Evolutionary conservation across 208 protist species (phyloP).

Genomic region (Porcisia hertigi): DNA sequence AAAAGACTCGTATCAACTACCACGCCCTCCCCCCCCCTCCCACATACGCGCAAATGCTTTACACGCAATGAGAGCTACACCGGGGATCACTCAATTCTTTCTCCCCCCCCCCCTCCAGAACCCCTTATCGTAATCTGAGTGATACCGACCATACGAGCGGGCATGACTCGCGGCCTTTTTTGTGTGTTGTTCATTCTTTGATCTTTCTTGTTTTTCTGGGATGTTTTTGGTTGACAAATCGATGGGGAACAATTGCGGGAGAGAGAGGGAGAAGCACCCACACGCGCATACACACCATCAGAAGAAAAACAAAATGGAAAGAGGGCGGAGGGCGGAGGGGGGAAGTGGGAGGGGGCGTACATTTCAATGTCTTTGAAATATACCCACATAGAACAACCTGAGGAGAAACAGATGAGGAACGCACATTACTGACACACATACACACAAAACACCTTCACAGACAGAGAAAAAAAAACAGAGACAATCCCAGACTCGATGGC

Average conservation of each 20-base stretch:
- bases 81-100: background rate
- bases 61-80: background rate
- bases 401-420: constrained; percentile 6
- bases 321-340: background rate
- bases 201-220: background rate
- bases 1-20: background rate
- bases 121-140: background rate
- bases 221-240: background rate
- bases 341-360: background rate
- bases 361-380: background rate
- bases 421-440: constrained; percentile 3
- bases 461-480: background rate
- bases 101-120: background rate
- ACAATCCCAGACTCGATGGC: background rate
- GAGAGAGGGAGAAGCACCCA: background rate
- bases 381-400: background rate
- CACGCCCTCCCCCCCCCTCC: background rate
- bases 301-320: background rate
- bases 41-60: background rate
- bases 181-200: background rate
- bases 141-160: background rate
- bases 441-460: background rate
- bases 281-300: constrained; percentile 8
- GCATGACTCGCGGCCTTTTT: background rate
- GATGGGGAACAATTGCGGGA: background rate